Evolutionary conservation across 192 early-diverging fungal species (phyloP).

Genomic region (Backusella liffmaniae): DNA sequence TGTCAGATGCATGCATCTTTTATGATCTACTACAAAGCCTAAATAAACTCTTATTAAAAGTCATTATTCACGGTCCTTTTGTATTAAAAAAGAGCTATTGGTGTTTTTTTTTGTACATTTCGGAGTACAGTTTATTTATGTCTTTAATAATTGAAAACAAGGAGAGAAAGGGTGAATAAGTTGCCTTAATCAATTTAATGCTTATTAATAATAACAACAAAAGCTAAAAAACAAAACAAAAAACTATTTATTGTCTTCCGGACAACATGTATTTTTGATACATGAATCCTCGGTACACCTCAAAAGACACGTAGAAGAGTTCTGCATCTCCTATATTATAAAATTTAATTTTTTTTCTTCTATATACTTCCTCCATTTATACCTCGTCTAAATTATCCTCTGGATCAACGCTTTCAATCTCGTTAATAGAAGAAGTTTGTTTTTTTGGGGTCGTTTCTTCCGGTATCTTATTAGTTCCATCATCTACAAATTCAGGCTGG

Average conservation of each 20-base stretch:
- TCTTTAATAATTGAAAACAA: neutral
- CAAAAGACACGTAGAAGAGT: slow-evolving; percentile 22
- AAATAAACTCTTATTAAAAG: neutral
- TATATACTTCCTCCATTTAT: neutral
- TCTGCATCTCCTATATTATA: slow-evolving; percentile 1
- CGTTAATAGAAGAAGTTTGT: neutral
- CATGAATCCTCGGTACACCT: slow-evolving; percentile 35
- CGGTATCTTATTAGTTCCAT: neutral
- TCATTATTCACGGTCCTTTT: neutral
- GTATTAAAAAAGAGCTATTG: neutral
- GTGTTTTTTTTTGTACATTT: neutral
- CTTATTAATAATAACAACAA: neutral
- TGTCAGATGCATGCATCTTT: neutral
- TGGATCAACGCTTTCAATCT: neutral
- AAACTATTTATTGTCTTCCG: neutral
- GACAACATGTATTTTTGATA: slow-evolving; percentile 40
- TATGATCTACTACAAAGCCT: neutral
- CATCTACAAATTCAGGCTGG: slow-evolving; percentile 85
- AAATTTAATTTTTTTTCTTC: neutral
- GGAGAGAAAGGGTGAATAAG: neutral
- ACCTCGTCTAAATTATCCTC: slow-evolving; percentile 9
- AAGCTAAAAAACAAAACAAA: neutral
- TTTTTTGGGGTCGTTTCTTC: neutral
- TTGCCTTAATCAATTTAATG: neutral
- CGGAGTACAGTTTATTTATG: neutral